Conservation (phyloP, 306 rosid species). For the Gynostemma pentaphyllum region DNA sequence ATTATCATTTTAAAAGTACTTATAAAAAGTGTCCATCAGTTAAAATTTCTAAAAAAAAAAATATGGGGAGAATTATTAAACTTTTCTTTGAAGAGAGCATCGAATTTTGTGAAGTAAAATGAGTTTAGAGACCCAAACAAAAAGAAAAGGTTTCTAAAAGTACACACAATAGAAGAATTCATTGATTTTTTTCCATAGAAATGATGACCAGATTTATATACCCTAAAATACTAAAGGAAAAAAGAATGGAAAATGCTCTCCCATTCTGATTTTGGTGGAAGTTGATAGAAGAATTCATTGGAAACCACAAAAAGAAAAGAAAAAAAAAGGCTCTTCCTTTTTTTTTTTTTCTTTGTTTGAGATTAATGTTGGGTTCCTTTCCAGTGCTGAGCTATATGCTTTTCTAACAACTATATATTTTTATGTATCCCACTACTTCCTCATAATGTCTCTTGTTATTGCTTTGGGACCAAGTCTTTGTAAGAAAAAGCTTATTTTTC, state of each 20-base stretch:
- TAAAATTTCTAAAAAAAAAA: neutral
- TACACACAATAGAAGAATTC: neutral
- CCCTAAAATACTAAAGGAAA: neutral
- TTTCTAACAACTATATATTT: neutral
- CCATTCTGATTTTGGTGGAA: neutral
- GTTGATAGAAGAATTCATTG: neutral
- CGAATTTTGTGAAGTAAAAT: neutral
- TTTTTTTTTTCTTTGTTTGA: neutral
- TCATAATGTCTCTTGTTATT: no score
- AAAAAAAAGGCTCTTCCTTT: neutral
- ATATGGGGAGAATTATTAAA: neutral
- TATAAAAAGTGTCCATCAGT: no score
- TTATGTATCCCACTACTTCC: neutral
- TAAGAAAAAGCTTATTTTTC: no score
- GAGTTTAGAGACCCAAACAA: no score
- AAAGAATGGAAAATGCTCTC: neutral
- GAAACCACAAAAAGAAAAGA: neutral
- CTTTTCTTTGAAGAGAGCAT: neutral
- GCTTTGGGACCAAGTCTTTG: no score
- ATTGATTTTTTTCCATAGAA: no score
- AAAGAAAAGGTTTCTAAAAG: neutral
- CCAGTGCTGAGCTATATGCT: neutral
- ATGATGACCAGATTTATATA: neutral
- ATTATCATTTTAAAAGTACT: no score
- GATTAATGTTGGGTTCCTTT: neutral